These are phyloP conservation scores for Pythium sp. DNA, from an alignment of 352 stramenopile genomes.

Conservation along the genomic window DNA sequence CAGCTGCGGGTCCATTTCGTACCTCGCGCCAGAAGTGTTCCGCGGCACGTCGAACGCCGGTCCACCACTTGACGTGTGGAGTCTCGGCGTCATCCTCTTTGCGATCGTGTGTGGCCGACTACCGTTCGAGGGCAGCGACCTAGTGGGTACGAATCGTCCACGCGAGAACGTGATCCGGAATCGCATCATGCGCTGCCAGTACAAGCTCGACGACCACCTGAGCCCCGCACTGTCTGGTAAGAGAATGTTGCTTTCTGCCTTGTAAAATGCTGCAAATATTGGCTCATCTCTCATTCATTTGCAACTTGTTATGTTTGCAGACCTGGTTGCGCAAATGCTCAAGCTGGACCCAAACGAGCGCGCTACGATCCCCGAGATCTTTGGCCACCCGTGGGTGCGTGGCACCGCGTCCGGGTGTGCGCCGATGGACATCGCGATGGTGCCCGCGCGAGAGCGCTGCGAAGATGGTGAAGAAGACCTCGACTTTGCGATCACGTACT, in stretches of 20 bases:
- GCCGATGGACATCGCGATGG: slow-evolving; percentile 20
- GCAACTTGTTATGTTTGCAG: slow-evolving; percentile 17
- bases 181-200: slow-evolving; percentile 84
- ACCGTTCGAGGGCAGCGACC: slow-evolving; percentile 79
- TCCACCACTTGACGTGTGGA: slow-evolving; percentile 90
- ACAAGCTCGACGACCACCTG: slow-evolving; percentile 75
- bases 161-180: slow-evolving; percentile 82
- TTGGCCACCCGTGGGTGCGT: slow-evolving; percentile 81
- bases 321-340: slow-evolving; percentile 78
- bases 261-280: no score
- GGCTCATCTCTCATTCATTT: neutral
- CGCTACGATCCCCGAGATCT: slow-evolving; percentile 83
- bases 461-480: slow-evolving; percentile 44
- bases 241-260: no score
- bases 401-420: slow-evolving; percentile 35
- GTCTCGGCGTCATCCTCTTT: slow-evolving; percentile 86
- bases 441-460: slow-evolving; percentile 18
- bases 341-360: slow-evolving; percentile 78
- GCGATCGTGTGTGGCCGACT: slow-evolving; percentile 78
- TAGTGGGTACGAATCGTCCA: slow-evolving; percentile 71
- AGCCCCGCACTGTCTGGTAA: slow-evolving; percentile 59
- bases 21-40: slow-evolving; percentile 86
- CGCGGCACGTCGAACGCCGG: slow-evolving; percentile 77
- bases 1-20: slow-evolving; percentile 85
- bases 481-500: slow-evolving; percentile 52